Base-by-base conservation (phyloP, 23 red algal genomes). In the Porphyridium purpureum region DNA sequence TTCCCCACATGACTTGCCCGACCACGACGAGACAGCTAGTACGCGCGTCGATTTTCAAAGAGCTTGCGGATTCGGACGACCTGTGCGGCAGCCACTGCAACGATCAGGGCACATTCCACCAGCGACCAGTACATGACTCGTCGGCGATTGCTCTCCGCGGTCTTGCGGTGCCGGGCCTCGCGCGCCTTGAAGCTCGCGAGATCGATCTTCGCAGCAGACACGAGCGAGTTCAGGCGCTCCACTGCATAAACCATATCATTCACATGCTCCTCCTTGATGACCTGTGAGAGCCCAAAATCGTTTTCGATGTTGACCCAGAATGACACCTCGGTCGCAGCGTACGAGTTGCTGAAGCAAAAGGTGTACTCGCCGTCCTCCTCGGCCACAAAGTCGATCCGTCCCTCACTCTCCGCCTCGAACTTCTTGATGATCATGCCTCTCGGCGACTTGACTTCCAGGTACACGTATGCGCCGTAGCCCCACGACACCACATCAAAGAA, bases 391-490 rank as follows among this genome's bases (percentile, higher is more conserved):
- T 82, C 76, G 52, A 82, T 59, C 4, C 76, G 64, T 21, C 76
- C 76, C 47, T 82, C 76, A 50, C 64, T 70, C 44, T 82, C 63
- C n/a, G 62, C 64, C 44, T 69, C 76, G 27, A 71, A 82, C 21
- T 68, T 69, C 36, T 82, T 54, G 21, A 82, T 55, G 58, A 71
- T 57, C 29, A 58, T 54, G 14, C 76, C 76, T 17, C 35, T 40
- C 11, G 76, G 76, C 17, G 76, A 44, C 11, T 48, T 72, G 4
- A 82, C 76, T 29, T 82, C 57, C 0, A 82, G 38, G 56, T 68
- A 62, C 28, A 82, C 76, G 41, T 82, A 82, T 14, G 76, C 76
- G 33, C 76, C 76, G 35, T 82, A 82, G n/a, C 76, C 76, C 76
- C 76, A 82, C 22, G 76, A 82, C 8, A 82, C 44, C 22, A 82